phyloP scores from a whole-genome alignment of 2,329 filamentous ascomycete genomes.

The Aspergillus glaucus region DNA sequence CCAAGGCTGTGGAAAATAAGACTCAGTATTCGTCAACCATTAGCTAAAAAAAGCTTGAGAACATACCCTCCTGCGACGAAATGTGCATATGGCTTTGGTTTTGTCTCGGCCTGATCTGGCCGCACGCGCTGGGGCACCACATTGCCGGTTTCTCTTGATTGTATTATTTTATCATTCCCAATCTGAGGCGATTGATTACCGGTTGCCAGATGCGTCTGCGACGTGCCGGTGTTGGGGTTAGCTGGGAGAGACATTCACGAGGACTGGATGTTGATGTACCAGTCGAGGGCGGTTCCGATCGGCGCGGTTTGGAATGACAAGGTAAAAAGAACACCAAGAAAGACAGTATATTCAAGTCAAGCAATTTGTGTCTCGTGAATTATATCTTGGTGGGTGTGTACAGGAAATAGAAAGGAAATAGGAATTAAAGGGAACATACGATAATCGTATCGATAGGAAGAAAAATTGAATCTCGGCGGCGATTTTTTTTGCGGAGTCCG shows the following conservation, averaged over 20 bases:
- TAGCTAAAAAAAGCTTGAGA: neutral
- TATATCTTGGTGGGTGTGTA: too few relatives aligned
- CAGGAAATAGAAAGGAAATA: conserved; percentile 1
- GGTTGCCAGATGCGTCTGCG: conserved; percentile 19
- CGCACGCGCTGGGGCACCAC: conserved; percentile 22
- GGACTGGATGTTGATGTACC: neutral
- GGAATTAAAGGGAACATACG: neutral
- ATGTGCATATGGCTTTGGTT: conserved; percentile 78
- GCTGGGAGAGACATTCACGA: conserved; percentile 19
- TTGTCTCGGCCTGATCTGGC: conserved; percentile 31
- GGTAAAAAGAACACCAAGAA: neutral
- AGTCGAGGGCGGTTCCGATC: conserved; percentile 1
- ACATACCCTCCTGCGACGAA: conserved; percentile 83
- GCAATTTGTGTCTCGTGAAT: neutral
- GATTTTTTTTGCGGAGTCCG: conserved; percentile 5
- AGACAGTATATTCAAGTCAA: neutral
- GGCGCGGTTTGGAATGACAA: neutral
- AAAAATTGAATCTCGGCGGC: neutral
- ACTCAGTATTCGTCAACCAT: neutral
- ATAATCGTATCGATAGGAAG: conserved; percentile 1
- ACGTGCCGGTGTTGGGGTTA: conserved; percentile 16
- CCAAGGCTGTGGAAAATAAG: conserved; percentile 55
- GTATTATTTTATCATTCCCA: conserved; percentile 14
- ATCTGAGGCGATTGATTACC: conserved; percentile 8
- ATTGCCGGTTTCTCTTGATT: conserved; percentile 35